Evolutionary conservation across 495 filamentous ascomycete genomes (phyloP).

Genomic region (Trichocladium antarcticum): DNA sequence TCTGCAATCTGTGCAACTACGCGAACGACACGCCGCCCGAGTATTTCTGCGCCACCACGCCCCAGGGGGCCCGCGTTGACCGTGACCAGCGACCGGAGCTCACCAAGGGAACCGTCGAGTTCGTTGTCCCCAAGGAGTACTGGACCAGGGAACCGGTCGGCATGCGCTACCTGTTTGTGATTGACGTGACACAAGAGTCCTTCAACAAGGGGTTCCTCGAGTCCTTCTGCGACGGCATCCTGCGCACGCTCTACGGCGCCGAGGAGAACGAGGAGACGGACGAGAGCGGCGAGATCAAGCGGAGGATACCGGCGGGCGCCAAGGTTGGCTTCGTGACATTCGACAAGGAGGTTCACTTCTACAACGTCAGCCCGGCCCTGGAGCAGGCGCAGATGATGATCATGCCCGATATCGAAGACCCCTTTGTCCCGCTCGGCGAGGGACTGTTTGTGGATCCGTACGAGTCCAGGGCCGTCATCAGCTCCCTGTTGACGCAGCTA

Average conservation of each 20-base stretch:
- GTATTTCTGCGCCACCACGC: constrained; percentile 86
- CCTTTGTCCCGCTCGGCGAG: constrained; percentile 85
- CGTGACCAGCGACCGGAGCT: constrained; percentile 83
- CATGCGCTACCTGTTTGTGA: constrained; percentile 76
- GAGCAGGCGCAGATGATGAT: constrained; percentile 96
- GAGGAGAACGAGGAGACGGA: constrained; percentile 43
- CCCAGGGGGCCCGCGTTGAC: constrained; percentile 77
- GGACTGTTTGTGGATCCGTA: constrained; percentile 94
- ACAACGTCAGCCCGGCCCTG: constrained; percentile 72
- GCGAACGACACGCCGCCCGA: constrained; percentile 88
- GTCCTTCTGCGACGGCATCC: constrained; percentile 81
- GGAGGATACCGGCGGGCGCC: constrained; percentile 61
- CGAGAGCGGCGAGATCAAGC: constrained; percentile 45
- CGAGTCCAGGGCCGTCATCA: constrained; percentile 81
- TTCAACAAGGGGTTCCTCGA: constrained; percentile 82
- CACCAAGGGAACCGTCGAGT: constrained; percentile 85
- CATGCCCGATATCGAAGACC: constrained; percentile 95
- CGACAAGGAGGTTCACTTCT: constrained; percentile 94
- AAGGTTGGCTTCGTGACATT: constrained; percentile 94
- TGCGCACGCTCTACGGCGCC: constrained; percentile 67
- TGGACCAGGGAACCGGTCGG: constrained; percentile 92
- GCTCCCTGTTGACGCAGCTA: constrained; percentile 64
- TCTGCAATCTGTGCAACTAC: constrained; percentile 97
- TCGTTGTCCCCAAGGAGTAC: constrained; percentile 93
- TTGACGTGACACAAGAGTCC: constrained; percentile 86